Percentiles rank a stretch among this genome's conserved stretches.
Conservation (phyloP, 2,329 filamentous ascomycete genomes). For the Arthroderma sp. region DNA sequence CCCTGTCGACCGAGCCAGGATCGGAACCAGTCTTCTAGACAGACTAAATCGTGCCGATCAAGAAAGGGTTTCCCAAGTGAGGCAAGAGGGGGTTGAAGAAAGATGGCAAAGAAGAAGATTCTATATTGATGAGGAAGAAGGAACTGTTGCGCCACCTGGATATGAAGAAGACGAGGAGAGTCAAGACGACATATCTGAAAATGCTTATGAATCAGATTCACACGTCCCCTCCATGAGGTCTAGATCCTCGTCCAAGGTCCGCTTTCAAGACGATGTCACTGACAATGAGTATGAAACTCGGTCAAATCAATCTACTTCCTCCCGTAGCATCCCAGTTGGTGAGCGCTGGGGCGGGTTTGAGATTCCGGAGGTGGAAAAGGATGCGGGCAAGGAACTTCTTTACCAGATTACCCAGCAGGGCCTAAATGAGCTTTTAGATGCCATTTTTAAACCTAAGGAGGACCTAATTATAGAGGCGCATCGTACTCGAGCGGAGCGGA, state of each 20-base stretch:
- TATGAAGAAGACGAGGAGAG: slow-evolving; percentile 38
- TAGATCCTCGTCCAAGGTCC: slow-evolving; percentile 64
- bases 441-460: slow-evolving; percentile 71
- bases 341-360: slow-evolving; percentile 68
- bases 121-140: slow-evolving; percentile 77
- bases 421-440: slow-evolving; percentile 82
- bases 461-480: slow-evolving; percentile 57
- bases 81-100: slow-evolving; percentile 43
- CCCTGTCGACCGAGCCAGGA: slow-evolving; percentile 27
- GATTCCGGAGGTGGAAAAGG: slow-evolving; percentile 64
- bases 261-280: slow-evolving; percentile 58
- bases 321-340: slow-evolving; percentile 49
- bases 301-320: slow-evolving; percentile 61
- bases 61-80: slow-evolving; percentile 24
- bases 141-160: slow-evolving; percentile 48
- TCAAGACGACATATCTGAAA: slow-evolving; percentile 41
- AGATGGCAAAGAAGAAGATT: slow-evolving; percentile 67
- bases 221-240: slow-evolving; percentile 41
- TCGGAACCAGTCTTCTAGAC: slow-evolving; percentile 26
- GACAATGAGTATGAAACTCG: slow-evolving; percentile 55
- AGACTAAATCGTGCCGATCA: slow-evolving; percentile 22
- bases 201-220: slow-evolving; percentile 19
- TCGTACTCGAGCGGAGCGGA: slow-evolving; percentile 48
- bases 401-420: slow-evolving; percentile 87
- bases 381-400: slow-evolving; percentile 75